Evolutionary conservation across 2,329 filamentous ascomycete species (phyloP), one percentile per base, ranked within the genome.

Genomic region (Monosporascus ibericus): DNA sequence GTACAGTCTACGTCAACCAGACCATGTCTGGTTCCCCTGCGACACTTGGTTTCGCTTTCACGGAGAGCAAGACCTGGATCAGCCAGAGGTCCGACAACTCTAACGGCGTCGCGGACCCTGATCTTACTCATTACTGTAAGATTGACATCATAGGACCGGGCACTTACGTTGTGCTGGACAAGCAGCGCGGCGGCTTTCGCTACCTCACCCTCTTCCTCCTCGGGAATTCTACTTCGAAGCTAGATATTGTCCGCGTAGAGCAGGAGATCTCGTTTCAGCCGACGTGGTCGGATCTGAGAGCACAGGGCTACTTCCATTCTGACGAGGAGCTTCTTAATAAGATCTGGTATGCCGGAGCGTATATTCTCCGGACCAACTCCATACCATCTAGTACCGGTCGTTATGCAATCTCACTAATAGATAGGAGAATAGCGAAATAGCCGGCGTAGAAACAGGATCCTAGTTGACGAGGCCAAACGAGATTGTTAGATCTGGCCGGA

Each of bases 401-500:
- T 49, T 27, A 58, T 58, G 9, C 49, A 14, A 34, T 34, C 9
- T 14, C 30, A 34, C 30, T 14, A 34, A 14, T 14, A 4, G 11
- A 5, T 34, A 6, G 4, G 9, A 34, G 30, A 34, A 34, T 34
- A 11, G 30, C 11, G 9, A 34, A 49, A 68, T 63, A 36, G 62
- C 69, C n/a, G 60, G 63, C n/a, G 56, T 61, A 3, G 65, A 66
- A 15, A 56, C 15, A 60, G 65, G n/a, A 65, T 68, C n/a, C 62
- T 65, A 0, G 60, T 65, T 1, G 81, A 85, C 61, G 81, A 81
- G 15, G 78, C 79, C 1, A 84, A 84, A 61, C 72, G 81, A 34
- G 81, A 84, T 59, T 72, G 79, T 8, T 68, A 80, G 18, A 76
- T 85, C 2, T 85, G 81, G 80, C 76, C 81, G 82, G 82, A 1